Evolutionary conservation across 2,329 filamentous ascomycete species (phyloP), one percentile per base, ranked within the genome.

Genomic region (Aspergillus sojae): DNA sequence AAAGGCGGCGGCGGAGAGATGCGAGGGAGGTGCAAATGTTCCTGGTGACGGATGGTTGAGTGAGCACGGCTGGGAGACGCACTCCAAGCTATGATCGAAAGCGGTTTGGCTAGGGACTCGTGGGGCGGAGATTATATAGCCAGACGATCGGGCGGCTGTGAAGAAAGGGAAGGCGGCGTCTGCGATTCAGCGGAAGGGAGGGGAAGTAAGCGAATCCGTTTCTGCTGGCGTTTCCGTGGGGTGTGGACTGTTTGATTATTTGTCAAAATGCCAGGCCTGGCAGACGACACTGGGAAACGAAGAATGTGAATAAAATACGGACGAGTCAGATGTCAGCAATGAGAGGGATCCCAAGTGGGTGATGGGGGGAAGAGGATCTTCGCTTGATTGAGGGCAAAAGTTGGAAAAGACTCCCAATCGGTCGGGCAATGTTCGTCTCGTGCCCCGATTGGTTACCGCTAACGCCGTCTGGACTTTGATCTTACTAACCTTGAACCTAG

Each of bases 121-220:
- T 55, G 52, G 52, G 52, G 52, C 52, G 52, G 32, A 55, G 45
- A 46, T 45, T 50, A 54, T 54, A 41, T 48, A 53, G 34, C 55
- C 43, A 57, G 39, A 57, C 55, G 23, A 52, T 57, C 48, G 55
- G 43, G 57, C 53, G 57, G 53, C 57, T 57, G 57, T 63, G 54
- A 62, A 54, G 57, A 61, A 39, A 53, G 55, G 43, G 55, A 54
- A 58, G 62, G 54, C 43, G 45, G 59, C 57, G 61, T 34, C 57
- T 56, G 61, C 48, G 39, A 39, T 34, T 53, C 46, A 36, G 52
- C 28, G 32, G 43, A 12, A 32, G 57, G n/a, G 52, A n/a, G n/a
- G 52, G 52, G 32, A 26, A 21, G 52, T 34, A 60, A 45, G 43
- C 50, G 34, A 58, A 54, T 28, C 34, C 50, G 61, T 43, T 48